Conservation (phyloP, 164 flowering plant genomes). For the Vitis amurensis region DNA sequence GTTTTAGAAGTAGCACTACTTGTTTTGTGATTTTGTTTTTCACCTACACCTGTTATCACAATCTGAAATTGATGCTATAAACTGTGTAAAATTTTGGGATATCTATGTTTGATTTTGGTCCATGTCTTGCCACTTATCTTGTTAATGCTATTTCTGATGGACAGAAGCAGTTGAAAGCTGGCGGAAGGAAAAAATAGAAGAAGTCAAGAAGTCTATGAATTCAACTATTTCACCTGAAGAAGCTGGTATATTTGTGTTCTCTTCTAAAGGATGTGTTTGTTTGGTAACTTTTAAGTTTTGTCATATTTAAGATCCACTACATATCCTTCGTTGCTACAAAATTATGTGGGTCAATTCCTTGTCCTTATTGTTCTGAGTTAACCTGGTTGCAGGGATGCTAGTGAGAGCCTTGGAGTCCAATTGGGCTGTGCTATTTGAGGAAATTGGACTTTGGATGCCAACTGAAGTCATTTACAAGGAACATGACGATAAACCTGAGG, state of each 20-base stretch:
- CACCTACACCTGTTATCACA: too few species aligned
- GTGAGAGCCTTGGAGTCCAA: slow-evolving; percentile 59
- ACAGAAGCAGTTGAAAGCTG: slow-evolving; percentile 81
- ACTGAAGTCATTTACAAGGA: slow-evolving; percentile 50
- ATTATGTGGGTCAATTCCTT: not conserved
- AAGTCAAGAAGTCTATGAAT: slow-evolving; percentile 37
- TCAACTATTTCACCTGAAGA: slow-evolving; percentile 47
- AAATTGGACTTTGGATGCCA: slow-evolving; percentile 91
- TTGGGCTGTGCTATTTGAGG: slow-evolving; percentile 67
- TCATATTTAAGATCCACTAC: not conserved
- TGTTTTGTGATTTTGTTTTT: too few species aligned
- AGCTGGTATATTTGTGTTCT: slow-evolving; percentile 49
- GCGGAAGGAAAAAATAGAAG: slow-evolving; percentile 72
- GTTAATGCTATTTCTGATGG: slow-evolving; percentile 18
- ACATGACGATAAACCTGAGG: slow-evolving; percentile 72
- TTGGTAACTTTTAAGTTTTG: not conserved
- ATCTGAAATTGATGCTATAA: too few species aligned
- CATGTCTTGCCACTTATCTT: slow-evolving; percentile 4
- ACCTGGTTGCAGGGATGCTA: slow-evolving; percentile 49
- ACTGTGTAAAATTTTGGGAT: too few species aligned
- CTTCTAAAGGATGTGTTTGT: not conserved
- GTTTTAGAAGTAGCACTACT: too few species aligned
- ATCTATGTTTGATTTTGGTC: not conserved
- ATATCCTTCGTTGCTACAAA: not conserved
- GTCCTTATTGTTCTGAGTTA: slow-evolving; percentile 4